phyloP scores from a whole-genome alignment of 805 yeast genomes.

The Jamesozyma gamospora region DNA sequence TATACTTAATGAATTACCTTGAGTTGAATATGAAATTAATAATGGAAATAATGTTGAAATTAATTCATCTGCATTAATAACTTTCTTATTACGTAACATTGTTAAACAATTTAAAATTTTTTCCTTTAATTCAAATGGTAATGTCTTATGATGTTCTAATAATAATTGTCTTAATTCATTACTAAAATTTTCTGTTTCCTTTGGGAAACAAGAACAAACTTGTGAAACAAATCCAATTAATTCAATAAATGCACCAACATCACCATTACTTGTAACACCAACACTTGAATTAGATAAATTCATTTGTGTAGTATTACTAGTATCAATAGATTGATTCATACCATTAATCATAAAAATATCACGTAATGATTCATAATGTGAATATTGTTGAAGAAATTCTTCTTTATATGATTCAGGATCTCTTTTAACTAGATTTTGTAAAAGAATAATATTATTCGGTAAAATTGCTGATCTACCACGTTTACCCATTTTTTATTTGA shows the following conservation, averaged over 20 bases:
- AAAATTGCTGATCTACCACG: constrained; percentile 84
- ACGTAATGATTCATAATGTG: constrained; percentile 84
- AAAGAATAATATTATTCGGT: constrained; percentile 82
- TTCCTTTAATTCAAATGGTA: constrained; percentile 80
- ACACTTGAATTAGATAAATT: constrained; percentile 1
- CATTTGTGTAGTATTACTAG: constrained; percentile 21
- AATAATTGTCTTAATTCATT: constrained; percentile 63
- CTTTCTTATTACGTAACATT: constrained; percentile 79
- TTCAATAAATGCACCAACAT: constrained; percentile 53
- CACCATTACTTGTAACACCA: constrained; percentile 28
- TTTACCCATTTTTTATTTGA: constrained; percentile 53
- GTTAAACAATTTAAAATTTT: constrained; percentile 83
- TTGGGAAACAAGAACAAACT: constrained; percentile 82
- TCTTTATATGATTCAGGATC: constrained; percentile 93
- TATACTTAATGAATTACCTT: constrained; percentile 34
- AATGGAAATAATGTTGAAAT: constrained; percentile 86
- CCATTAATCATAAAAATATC: constrained; percentile 70
- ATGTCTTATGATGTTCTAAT: constrained; percentile 64
- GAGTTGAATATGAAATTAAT: constrained; percentile 51
- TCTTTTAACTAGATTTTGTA: constrained; percentile 86
- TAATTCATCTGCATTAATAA: constrained; percentile 66
- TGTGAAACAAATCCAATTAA: constrained; percentile 86
- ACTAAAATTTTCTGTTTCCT: constrained; percentile 79
- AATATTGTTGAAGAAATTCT: constrained; percentile 85
- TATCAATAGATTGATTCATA: constrained; percentile 4